Evolutionary conservation across 192 early-diverging fungal genomes (phyloP).

Genomic region (Rhizophagus clarus): DNA sequence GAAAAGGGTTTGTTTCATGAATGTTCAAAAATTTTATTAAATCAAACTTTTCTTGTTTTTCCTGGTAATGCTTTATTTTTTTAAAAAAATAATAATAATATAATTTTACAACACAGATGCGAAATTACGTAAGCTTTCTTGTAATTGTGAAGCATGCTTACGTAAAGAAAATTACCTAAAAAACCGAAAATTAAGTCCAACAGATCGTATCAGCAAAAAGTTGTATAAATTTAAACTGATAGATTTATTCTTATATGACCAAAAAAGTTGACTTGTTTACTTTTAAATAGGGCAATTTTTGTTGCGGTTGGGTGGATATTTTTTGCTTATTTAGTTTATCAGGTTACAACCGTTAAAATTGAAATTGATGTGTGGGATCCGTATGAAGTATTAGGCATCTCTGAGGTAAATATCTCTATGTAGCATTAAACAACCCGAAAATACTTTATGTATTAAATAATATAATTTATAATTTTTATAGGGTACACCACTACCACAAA

Average conservation of each 20-base stretch:
- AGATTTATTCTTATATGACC: neutral
- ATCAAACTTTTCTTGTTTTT: neutral
- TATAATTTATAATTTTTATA: neutral
- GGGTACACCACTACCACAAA: slow-evolving; percentile 47
- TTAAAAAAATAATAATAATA: neutral
- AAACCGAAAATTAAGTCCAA: slow-evolving; percentile 33
- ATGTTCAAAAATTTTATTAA: neutral
- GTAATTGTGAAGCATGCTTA: slow-evolving; percentile 42
- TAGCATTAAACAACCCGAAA: neutral
- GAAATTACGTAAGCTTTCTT: slow-evolving; percentile 28
- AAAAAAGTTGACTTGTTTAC: neutral
- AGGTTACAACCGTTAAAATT: slow-evolving; percentile 62
- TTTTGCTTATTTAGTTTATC: slow-evolving; percentile 65
- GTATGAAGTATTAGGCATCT: slow-evolving; percentile 87
- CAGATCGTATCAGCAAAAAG: slow-evolving; percentile 36
- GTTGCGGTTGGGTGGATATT: slow-evolving; percentile 68
- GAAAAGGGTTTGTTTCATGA: slow-evolving; percentile 37
- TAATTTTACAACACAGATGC: neutral
- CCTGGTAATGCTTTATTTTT: neutral
- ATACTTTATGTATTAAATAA: neutral
- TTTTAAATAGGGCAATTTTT: slow-evolving; percentile 40
- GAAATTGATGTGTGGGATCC: slow-evolving; percentile 87
- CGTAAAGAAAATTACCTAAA: slow-evolving; percentile 34
- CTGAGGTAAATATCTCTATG: slow-evolving; percentile 48
- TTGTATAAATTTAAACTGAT: neutral